Evolutionary conservation across 208 protist species (phyloP), one percentile per base, ranked within the genome.

Genomic region (Novymonas esmeraldas): DNA sequence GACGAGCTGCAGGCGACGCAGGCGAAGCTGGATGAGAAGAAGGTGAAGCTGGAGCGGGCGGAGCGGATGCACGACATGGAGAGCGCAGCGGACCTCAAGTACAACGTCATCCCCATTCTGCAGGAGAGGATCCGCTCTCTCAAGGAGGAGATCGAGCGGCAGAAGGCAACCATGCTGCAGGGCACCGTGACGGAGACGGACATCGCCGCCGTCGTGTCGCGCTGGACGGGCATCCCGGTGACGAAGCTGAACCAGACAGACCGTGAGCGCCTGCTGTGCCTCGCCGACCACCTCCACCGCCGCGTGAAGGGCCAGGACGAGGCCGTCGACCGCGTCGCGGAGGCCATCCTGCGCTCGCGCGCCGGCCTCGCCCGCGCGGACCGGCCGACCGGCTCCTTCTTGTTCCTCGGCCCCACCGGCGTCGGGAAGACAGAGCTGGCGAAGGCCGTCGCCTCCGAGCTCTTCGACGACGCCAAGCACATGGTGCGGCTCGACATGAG

Each of bases 401-500:
- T 99, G 5, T 99, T 99, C 70, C 70, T 99, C 11, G 98, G 98
- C 42, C 94, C 97, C 42, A 98, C 98, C 22, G 98, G 98, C 60
- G 85, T 96, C 7, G 95, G 95, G 16, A 98, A 99, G 90, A 99
- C 98, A 7, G 96, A 99, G 75, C 74, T 99, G 24, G 93, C 92
- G 57, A 99, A 99, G 81, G 81, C 95, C 39, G 85, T 99, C 4
- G 95, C 97, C 9, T 74, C 74, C 42, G 89, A 98, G 45, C 89
- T 99, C 20, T 99, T 99, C 70, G 98, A 99, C 77, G 89, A 97
- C 64, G 98, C 99, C 26, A 90, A 97, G 26, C 82, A 93, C 63
- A 98, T 99, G 51, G 87, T 99, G 26, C 91, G 98, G 20, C 96
- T 99, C 46, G 98, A 99, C 90, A 99, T 99, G 98, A 96, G 83